Evolutionary conservation across 768 basidiomycete species (phyloP), one percentile per base, ranked within the genome.

Genomic region (Leccinum barrowsii): DNA sequence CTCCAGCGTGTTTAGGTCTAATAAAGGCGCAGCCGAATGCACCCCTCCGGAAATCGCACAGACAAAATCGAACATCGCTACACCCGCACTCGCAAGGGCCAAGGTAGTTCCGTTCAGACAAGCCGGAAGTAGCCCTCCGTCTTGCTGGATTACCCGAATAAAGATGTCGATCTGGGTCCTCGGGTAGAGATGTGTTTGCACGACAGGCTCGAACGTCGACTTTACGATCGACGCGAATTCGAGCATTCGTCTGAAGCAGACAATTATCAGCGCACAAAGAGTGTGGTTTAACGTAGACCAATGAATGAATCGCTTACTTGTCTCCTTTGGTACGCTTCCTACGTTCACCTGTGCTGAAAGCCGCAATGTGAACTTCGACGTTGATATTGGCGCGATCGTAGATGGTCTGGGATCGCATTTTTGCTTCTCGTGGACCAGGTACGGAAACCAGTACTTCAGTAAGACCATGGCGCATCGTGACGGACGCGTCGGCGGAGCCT

Each of bases 71-170:
- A 5, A 24, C 24, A 24, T 24, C 24, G 24, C 24, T 24, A 24
- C 24, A 24, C 24, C 24, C 24, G 22, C 2, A 22, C 22, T 22
- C 65, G 91, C 84, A 30, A 99, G 83, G 0, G 96, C 94, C 44
- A 99, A 82, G 6, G 94, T 97, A 4, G 94, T 94, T 34, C 88
- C 95, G 70, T 98, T 99, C 67, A 99, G 91, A 63, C 92, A 89
- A 5, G 95, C 86, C 57, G 92, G 89, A 22, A 98, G 81, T 44
- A 98, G 78, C 0, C 92, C 92, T 42, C 97, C 97, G 67, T 99
- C 97, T 69, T 94, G 90, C 64, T 97, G 92, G 40, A 97, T 76
- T 28, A 99, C 87, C 72, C 96, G 94, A 7, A 99, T 80, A 73
- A 87, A 91, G 59, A 99, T 87, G 74, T 96, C 92, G 71, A 99